Evolutionary conservation across 306 rosid species (phyloP).

Genomic region (peach (Prunus persica)): Prunus_persica_NCBIv2 NC_034009.1:34225001-34225500

Average conservation of each 20-base stretch:
- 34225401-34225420: too few species aligned
- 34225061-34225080: conserved; percentile 2
- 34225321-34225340: not conserved
- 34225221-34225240: conserved; percentile 1
- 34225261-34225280: conserved; percentile 8
- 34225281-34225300: not conserved
- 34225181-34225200: conserved; percentile 14
- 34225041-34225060: conserved; percentile 28
- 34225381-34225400: too few species aligned
- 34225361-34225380: too few species aligned
- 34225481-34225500: not conserved
- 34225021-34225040: conserved; percentile 31
- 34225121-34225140: conserved; percentile 35
- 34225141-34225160: conserved; percentile 21
- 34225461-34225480: not conserved
- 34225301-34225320: not conserved
- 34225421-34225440: not conserved
- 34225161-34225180: conserved; percentile 15
- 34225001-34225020: conserved; percentile 18
- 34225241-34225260: conserved; percentile 21
- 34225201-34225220: conserved; percentile 19
- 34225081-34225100: conserved; percentile 10
- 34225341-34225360: not conserved
- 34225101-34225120: conserved; percentile 39
- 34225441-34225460: not conserved